phyloP scores from a whole-genome alignment of 306 rosid species.

The Vigna angularis region DNA sequence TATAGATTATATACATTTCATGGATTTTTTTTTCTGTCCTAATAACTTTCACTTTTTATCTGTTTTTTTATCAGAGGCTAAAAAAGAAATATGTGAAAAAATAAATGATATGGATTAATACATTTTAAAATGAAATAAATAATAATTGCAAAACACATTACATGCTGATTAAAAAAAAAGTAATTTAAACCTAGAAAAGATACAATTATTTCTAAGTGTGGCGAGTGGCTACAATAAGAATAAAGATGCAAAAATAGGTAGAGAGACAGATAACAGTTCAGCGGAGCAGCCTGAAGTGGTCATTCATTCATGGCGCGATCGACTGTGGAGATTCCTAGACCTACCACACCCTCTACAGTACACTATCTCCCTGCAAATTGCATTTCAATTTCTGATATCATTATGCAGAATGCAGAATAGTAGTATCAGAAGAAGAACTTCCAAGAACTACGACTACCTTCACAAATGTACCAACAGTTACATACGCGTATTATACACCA shows the following conservation, averaged over 20 bases:
- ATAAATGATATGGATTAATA: not conserved
- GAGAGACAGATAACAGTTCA: conserved; percentile 25
- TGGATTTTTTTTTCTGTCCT: no score
- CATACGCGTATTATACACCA: not conserved
- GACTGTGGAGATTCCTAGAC: conserved; percentile 41
- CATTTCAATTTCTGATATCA: not conserved
- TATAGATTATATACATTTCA: no score
- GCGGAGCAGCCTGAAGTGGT: conserved; percentile 32
- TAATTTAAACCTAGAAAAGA: not conserved
- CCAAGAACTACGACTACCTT: not conserved
- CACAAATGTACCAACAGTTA: not conserved
- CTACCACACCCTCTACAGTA: not conserved
- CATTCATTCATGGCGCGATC: conserved; percentile 24
- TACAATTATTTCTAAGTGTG: conserved; percentile 3
- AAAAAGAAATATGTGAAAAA: no score
- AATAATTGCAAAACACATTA: not conserved
- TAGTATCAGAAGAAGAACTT: no score
- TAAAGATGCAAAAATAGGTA: conserved; percentile 11
- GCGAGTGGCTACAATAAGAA: conserved; percentile 40
- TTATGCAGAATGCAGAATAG: no score
- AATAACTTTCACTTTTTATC: no score
- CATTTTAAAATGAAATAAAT: not conserved
- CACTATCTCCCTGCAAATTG: not conserved
- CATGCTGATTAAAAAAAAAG: not conserved
- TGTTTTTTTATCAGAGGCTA: not conserved